Evolutionary conservation across 2,329 filamentous ascomycete species (phyloP).

Genomic region (Mycosphaerella arachidis): DNA sequence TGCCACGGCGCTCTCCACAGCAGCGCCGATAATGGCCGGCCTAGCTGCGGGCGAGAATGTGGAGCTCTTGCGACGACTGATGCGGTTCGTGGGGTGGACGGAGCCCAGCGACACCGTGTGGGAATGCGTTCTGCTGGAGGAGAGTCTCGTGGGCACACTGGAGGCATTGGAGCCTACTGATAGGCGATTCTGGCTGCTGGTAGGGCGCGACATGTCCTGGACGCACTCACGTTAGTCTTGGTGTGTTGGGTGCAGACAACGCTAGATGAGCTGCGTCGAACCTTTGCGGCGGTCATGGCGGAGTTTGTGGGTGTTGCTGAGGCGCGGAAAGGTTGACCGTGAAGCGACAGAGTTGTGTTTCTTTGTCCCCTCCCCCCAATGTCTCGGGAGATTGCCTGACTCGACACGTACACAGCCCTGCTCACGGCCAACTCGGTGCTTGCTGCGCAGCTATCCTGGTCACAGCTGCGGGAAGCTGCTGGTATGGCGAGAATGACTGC

Average conservation of each 20-base stretch:
- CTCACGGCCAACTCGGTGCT: not conserved
- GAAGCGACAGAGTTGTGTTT: not conserved
- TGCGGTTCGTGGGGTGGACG: constrained; percentile 75
- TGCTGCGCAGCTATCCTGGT: not conserved
- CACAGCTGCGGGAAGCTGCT: not conserved
- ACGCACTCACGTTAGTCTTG: not conserved
- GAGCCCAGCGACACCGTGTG: constrained; percentile 72
- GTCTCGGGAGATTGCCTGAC: not conserved
- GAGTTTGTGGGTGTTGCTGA: not conserved
- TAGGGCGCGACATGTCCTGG: constrained; percentile 21
- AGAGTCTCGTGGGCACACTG: constrained; percentile 57
- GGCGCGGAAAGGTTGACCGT: not conserved
- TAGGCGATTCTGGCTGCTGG: constrained; percentile 41
- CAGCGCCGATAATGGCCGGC: constrained; percentile 70
- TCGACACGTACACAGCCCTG: not conserved
- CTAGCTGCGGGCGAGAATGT: constrained; percentile 68
- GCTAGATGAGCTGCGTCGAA: constrained; percentile 1
- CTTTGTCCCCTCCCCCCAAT: not conserved
- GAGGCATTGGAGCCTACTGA: constrained; percentile 55
- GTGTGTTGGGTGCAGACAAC: not conserved
- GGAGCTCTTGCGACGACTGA: constrained; percentile 91
- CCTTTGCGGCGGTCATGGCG: constrained; percentile 9
- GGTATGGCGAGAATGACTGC: not conserved
- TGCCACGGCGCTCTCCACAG: constrained; percentile 57
- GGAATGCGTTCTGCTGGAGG: constrained; percentile 71